Percentiles rank a stretch among this genome's conserved stretches.
These are phyloP conservation scores for Zymoseptoria pseudotritici DNA, from an alignment of 2,329 filamentous ascomycete species.

Conservation along the genomic window DNA sequence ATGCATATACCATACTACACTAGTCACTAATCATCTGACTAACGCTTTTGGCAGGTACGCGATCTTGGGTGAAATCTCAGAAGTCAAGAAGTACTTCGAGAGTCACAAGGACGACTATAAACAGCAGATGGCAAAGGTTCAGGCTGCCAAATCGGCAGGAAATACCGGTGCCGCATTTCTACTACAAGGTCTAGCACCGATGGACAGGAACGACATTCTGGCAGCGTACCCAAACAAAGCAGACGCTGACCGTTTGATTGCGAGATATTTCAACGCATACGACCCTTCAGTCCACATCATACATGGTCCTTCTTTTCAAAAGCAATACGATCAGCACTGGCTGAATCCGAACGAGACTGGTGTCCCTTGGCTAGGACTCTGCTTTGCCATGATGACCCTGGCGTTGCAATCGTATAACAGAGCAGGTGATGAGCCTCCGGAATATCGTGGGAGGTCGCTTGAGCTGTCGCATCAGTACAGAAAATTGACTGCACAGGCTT, in stretches of 20 bases:
- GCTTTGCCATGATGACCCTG: slow-evolving; percentile 69
- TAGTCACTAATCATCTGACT: neutral
- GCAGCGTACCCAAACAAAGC: slow-evolving; percentile 72
- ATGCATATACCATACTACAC: slow-evolving; percentile 13
- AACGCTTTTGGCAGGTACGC: slow-evolving; percentile 19
- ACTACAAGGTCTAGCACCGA: slow-evolving; percentile 62
- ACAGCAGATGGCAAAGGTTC: slow-evolving; percentile 68
- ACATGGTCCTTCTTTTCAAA: slow-evolving; percentile 71
- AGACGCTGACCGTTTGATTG: slow-evolving; percentile 75
- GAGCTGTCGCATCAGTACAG: slow-evolving; percentile 51
- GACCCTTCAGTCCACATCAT: slow-evolving; percentile 54
- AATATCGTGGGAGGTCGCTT: slow-evolving; percentile 61
- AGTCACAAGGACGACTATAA: slow-evolving; percentile 85
- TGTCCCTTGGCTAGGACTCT: slow-evolving; percentile 69
- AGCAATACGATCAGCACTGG: slow-evolving; percentile 62
- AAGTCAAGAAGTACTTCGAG: slow-evolving; percentile 86
- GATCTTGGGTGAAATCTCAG: slow-evolving; percentile 61
- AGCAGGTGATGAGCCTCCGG: slow-evolving; percentile 70
- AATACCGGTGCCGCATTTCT: slow-evolving; percentile 67
- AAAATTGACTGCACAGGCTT: slow-evolving; percentile 66
- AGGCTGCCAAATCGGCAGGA: slow-evolving; percentile 54
- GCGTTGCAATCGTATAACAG: slow-evolving; percentile 73
- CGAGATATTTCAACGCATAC: slow-evolving; percentile 82
- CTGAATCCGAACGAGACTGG: slow-evolving; percentile 63
- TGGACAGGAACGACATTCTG: slow-evolving; percentile 69